phyloP scores from a whole-genome alignment of 1,284 basidiomycete species.

The Vanrija pseudolonga region DNA sequence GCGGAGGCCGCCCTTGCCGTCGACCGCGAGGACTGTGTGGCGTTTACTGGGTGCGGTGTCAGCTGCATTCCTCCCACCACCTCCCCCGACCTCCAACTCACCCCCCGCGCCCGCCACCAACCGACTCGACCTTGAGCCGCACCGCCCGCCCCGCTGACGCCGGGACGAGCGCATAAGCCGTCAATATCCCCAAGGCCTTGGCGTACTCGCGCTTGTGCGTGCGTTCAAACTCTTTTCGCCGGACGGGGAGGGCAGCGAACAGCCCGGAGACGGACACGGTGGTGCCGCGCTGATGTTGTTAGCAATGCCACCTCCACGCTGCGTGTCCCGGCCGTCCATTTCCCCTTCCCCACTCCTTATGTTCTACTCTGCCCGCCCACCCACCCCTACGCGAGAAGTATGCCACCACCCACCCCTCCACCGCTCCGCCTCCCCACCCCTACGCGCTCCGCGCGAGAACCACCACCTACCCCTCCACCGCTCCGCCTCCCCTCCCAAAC shows the following conservation, averaged over 20 bases:
- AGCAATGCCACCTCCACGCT: too few relatives aligned
- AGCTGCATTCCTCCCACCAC: not conserved
- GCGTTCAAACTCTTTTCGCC: conserved; percentile 85
- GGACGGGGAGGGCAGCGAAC: conserved; percentile 80
- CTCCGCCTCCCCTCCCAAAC: too few relatives aligned
- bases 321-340: too few relatives aligned
- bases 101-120: conserved; percentile 60
- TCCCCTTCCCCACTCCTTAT: too few relatives aligned
- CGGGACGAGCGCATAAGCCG: conserved; percentile 87
- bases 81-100: conserved; percentile 42
- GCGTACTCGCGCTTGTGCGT: conserved; percentile 87
- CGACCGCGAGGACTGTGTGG: conserved; percentile 67
- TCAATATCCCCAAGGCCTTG: conserved; percentile 75
- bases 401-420: too few relatives aligned
- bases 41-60: conserved; percentile 61
- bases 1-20: conserved; percentile 61
- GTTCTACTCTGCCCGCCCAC: too few relatives aligned
- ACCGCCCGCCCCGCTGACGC: conserved; percentile 55
- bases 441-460: too few relatives aligned
- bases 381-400: too few relatives aligned
- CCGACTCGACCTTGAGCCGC: conserved; percentile 66
- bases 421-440: too few relatives aligned
- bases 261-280: conserved; percentile 72
- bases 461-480: too few relatives aligned
- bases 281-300: conserved; percentile 88